Evolutionary conservation across 1,284 basidiomycete genomes (phyloP).

Genomic region (Bjerkandera adusta): DNA sequence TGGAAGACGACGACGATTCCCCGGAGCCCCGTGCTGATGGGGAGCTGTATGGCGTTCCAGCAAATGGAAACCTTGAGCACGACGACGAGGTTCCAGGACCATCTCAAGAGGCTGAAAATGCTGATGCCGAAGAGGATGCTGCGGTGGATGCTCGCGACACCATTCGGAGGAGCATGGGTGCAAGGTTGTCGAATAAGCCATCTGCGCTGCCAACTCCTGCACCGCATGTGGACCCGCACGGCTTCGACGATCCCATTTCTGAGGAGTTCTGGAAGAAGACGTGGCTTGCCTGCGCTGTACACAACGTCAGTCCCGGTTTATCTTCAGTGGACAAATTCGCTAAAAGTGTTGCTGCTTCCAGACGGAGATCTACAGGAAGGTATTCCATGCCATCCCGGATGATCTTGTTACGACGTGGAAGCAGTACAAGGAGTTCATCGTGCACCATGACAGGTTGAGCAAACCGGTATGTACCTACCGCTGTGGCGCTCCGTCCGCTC

Average conservation of each 20-base stretch:
- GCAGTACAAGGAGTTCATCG: constrained; percentile 85
- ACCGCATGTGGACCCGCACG: constrained; percentile 72
- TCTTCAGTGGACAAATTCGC: constrained; percentile 7
- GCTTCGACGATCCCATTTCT: constrained; percentile 85
- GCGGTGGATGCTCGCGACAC: constrained; percentile 48
- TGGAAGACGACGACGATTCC: constrained; percentile 20
- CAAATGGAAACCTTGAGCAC: constrained; percentile 43
- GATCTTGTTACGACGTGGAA: constrained; percentile 93
- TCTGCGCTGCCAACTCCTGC: constrained; percentile 66
- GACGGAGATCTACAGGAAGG: constrained; percentile 93
- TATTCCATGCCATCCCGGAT: constrained; percentile 90
- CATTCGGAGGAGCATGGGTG: constrained; percentile 53
- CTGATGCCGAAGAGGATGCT: constrained; percentile 49
- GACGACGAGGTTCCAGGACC: constrained; percentile 45
- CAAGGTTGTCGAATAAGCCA: constrained; percentile 50
- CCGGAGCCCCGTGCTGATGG: constrained; percentile 38
- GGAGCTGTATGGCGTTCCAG: constrained; percentile 51
- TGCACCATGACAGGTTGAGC: constrained; percentile 74
- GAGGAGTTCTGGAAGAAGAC: constrained; percentile 87
- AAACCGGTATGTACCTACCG: constrained; percentile 49
- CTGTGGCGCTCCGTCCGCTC: constrained; percentile 13
- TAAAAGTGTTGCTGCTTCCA: constrained; percentile 31
- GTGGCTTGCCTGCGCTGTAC: constrained; percentile 82
- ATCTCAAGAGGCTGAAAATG: constrained; percentile 45
- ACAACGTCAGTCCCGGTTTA: constrained; percentile 66